Base-by-base conservation (phyloP, 768 basidiomycete species). In the Calvatia gigantea region DNA sequence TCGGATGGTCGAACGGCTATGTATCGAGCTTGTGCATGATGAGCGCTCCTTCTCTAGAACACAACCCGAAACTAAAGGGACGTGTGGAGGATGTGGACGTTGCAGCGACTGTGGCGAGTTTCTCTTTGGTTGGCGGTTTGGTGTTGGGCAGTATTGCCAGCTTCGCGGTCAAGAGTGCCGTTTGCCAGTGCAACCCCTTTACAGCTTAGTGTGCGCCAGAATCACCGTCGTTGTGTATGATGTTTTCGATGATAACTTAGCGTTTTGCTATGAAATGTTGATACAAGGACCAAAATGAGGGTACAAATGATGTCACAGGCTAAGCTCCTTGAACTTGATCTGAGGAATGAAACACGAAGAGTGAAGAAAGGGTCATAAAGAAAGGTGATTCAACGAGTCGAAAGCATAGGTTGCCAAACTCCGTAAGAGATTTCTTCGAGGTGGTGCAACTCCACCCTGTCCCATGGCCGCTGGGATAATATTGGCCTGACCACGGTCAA, bases 1-100 rank as follows among this genome's bases (percentile, higher is more conserved):
- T 94, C 65, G 92, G 90, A n/a, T 65, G 82, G 43, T 82, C 89
- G 7, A 94, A 91, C 60, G 94, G 94, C 37, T 92, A 89, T 65
- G 70, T 94, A 27, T 83, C 84, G 11, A 89, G 86, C 58, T 60
- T 89, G 54, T 85, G 85, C 65, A 84, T 93, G 82, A 93, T 96
- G 74, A 76, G 88, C 28, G 90, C 86, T 8, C 83, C 93, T 2
- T 93, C 91, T 2, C 70, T 91, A 2, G 82, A 86, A 58, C 87
- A 93, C 63, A 95, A 95, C 64, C 84, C 84, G 14, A 75, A 78
- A 39, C 69, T 95, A 47, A 78, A 82, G 60, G 86, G 87, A 6
- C 74, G 81, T 41, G 75, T 76, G 46, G 86, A 90, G 57, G 89
- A 95, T 63, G 87, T 94, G 21, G 93, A 95, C 63, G 77, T 89